phyloP scores from a whole-genome alignment of 2,329 filamentous ascomycete species.

The Pseudocercospora eumusae region DNA sequence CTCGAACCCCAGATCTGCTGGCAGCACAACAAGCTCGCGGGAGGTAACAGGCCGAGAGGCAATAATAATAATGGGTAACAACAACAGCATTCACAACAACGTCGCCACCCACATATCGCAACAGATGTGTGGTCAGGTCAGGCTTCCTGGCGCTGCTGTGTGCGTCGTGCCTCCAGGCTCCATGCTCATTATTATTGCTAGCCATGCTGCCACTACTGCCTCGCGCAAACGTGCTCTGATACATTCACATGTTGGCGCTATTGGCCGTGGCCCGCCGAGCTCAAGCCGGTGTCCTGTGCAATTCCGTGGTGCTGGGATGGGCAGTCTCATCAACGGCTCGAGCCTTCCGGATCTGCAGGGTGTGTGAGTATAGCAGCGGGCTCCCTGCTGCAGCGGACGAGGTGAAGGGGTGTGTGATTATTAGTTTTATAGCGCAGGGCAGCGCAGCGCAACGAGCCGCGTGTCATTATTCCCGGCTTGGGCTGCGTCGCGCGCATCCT shows the following conservation, averaged over 20 bases:
- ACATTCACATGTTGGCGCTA: conserved; percentile 16
- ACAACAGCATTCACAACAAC: neutral
- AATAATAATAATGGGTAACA: neutral
- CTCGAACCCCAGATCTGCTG: conserved; percentile 14
- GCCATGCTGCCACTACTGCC: conserved; percentile 13
- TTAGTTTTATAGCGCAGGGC: conserved; percentile 4
- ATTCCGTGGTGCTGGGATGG: conserved; percentile 27
- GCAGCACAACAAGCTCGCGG: conserved; percentile 10
- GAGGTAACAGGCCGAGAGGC: conserved; percentile 4
- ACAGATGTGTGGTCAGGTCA: neutral
- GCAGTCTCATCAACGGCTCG: conserved; percentile 25
- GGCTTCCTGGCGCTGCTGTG: conserved; percentile 1
- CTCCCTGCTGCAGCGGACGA: neutral
- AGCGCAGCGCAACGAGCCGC: neutral
- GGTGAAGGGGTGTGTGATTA: conserved; percentile 16
- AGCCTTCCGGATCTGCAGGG: conserved; percentile 31
- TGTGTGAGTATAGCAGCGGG: conserved; percentile 14
- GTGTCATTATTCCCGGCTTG: conserved; percentile 27
- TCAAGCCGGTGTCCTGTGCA: conserved; percentile 26
- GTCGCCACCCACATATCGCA: neutral
- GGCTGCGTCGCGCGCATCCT: conserved; percentile 15
- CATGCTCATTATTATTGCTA: too few species aligned
- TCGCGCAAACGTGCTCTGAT: conserved; percentile 10
- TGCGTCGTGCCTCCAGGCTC: too few species aligned
- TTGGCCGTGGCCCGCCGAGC: conserved; percentile 27